Evolutionary conservation across 306 rosid species (phyloP).

Genomic region (Chamaecrista fasciculata): DNA sequence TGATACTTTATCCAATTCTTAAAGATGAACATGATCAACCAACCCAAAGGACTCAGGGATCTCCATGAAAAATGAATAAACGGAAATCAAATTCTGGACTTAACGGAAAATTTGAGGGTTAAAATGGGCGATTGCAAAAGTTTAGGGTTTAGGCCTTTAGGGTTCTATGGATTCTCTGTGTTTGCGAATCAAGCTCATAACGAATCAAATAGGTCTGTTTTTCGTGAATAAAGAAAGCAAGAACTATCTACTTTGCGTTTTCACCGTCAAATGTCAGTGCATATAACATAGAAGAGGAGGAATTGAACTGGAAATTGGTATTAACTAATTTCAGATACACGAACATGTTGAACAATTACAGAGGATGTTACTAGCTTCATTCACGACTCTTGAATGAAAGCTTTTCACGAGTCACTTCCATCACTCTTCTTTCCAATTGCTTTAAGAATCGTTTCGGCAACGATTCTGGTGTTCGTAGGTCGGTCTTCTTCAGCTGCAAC

Average conservation of each 20-base stretch:
- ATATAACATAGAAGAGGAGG: conserved; percentile 8
- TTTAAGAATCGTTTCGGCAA: conserved; percentile 42
- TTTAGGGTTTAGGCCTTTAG: no score
- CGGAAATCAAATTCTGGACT: no score
- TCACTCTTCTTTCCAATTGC: conserved; percentile 42
- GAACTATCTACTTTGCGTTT: not conserved
- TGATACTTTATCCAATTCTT: no score
- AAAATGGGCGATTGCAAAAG: no score
- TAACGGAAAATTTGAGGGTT: no score
- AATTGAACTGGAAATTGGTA: conserved; percentile 30
- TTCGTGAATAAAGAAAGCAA: no score
- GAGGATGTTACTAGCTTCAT: conserved; percentile 14
- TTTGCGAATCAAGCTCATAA: no score
- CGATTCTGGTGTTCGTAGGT: conserved; percentile 39
- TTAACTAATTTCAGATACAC: conserved; percentile 12
- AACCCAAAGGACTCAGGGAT: no score
- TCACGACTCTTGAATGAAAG: not conserved
- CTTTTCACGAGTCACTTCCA: conserved; percentile 8
- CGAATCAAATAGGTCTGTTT: no score
- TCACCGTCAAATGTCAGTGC: conserved; percentile 1
- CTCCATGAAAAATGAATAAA: no score
- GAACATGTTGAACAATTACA: conserved; percentile 19
- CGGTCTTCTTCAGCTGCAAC: conserved; percentile 52
- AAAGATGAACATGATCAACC: no score
- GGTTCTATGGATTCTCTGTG: not conserved